Base-by-base conservation (phyloP, 495 filamentous ascomycete species). In the Aspergillus olivimuriae region DNA sequence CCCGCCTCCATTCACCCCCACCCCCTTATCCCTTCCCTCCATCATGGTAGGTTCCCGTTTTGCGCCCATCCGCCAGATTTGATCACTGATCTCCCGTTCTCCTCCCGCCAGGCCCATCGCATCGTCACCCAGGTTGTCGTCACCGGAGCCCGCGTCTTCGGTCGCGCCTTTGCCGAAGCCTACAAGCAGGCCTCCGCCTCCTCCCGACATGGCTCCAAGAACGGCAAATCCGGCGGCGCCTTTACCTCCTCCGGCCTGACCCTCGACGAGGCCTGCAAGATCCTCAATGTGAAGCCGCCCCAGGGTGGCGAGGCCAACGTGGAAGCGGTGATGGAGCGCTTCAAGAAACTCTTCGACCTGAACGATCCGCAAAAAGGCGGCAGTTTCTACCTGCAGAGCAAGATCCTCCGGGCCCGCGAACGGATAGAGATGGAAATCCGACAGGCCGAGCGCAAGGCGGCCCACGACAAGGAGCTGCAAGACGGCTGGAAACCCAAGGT, bases 301-400 rank as follows among this genome's bases (percentile, higher is more conserved):
- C 77, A 84, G 54, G 78, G 73, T 42, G 87, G 82, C n/a, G 73
- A 87, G 55, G 70, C 82, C 15, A 78, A 87, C 60, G 69, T 87
- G 63, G 87, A 94, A 48, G 64, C 77, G 26, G 76, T 94, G 38
- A 84, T 83, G 72, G 80, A 84, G 44, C 77, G 88, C 33, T 98
- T 96, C 75, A 97, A 97, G 78, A 82, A 81, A 48, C 69, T 98
- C 36, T 98, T 97, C 62, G 94, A 97, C 57, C 59, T 74, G 47
- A 98, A 98, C 66, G 87, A 97, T 42, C 91, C 92, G 18, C 73
- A 89, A 60, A 95, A 95, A 60, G 92, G 92, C 21, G 92, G 92
- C 11, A 95, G 89, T 57, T 97, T 98, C 60, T 98, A 98, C 62
- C 73, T 98, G 41, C 92, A 98, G 69, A 97, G 94, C 69, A 98